Base-by-base conservation (phyloP, 768 basidiomycete genomes). In the Mycena amicta region DNA sequence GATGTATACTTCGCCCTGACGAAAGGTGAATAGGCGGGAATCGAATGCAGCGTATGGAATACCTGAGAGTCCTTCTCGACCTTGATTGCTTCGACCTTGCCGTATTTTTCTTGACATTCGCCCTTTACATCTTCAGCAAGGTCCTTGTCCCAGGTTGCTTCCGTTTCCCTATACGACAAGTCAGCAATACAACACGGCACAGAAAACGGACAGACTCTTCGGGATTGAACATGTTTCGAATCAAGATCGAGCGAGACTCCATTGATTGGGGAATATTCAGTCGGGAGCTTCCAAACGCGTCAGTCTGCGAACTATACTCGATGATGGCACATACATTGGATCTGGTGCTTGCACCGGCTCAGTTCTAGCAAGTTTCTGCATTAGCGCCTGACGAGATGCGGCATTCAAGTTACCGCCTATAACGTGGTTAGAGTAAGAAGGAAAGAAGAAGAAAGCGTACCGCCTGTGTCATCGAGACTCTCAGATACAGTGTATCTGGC, bases 351-450 rank as follows among this genome's bases (percentile, higher is more conserved):
- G 75, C 50, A 86, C 74, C 45, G 83, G 79, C 68, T 93, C 91
- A 76, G 87, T 92, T 81, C 97, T 93, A 74, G 97, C 95, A 84
- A 99, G 92, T 87, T 98, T 99, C 79, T 95, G 93, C 97, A 99
- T 99, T 80, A 99, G 93, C 75, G 94, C 93, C 82, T 97, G 95
- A 78, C 97, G 92, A 71, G 94, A 93, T 70, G 92, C 92, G 81
- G 92, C 92, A 80, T 97, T 97, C 82, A 97, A 86, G 84, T 93
- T 93, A 92, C 92, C 92, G 75, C 91, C 93, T 95, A 70, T 1
- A 43, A 59, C 20, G 31, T 43, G 31, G 51, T 70, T 20, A 69
- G 51, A 45, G 20, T n/a, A 37, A 41, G 2, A 43, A 13, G 30
- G 16, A 27, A 52, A 54, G n/a, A 20, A 28, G 23, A 26, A 15